A percentile compares a stretch with the other conserved stretches of the same genome.
phyloP scores from a whole-genome alignment of 2,329 filamentous ascomycete species.

The Apiospora pterosperma region DNA sequence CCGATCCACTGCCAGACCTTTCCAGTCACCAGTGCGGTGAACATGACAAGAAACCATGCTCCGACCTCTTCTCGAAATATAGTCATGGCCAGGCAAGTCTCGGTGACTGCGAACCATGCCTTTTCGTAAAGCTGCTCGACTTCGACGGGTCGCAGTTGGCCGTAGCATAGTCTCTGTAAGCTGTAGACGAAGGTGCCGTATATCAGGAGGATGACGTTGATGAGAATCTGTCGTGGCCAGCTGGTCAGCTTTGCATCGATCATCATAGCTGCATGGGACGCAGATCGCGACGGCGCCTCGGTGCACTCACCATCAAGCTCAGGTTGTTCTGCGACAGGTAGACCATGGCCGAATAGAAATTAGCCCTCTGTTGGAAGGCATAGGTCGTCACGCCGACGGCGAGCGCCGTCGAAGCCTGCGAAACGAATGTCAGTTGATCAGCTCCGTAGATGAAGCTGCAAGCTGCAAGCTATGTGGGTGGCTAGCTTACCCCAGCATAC shows the following conservation, averaged over 20 bases:
- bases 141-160: constrained; percentile 85
- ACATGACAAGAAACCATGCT: constrained; percentile 94
- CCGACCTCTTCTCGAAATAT: constrained; percentile 96
- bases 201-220: constrained; percentile 82
- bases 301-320: constrained; percentile 73
- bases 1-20: constrained; percentile 99
- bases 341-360: constrained; percentile 97
- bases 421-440: constrained; percentile 12
- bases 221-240: constrained; percentile 63
- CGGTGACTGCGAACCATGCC: constrained; percentile 96
- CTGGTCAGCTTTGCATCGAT: neutral
- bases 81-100: constrained; percentile 96
- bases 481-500: constrained; percentile 55
- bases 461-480: neutral
- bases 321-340: constrained; percentile 96
- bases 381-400: constrained; percentile 82
- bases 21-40: constrained; percentile 83
- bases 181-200: constrained; percentile 80
- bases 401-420: constrained; percentile 74
- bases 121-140: constrained; percentile 97
- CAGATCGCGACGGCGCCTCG: neutral
- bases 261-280: neutral
- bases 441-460: constrained; percentile 1
- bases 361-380: constrained; percentile 90
- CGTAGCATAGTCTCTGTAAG: constrained; percentile 87